Evolutionary conservation across 2,329 filamentous ascomycete species (phyloP).

Genomic region (Aspergillus quadricinctus): DNA sequence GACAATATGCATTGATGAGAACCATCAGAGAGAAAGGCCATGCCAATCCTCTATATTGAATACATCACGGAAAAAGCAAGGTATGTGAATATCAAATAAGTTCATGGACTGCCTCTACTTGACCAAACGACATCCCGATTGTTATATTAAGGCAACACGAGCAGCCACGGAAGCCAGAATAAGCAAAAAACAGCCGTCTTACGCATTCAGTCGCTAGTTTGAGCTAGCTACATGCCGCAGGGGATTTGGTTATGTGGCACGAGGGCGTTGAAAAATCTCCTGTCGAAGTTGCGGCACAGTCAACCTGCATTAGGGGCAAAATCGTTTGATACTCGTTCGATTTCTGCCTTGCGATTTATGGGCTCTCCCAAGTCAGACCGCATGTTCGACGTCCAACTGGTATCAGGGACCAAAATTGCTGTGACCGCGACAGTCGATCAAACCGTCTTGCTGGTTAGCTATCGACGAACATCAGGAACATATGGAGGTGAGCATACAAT

Average conservation of each 20-base stretch:
- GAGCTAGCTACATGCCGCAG: background rate
- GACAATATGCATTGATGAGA: background rate
- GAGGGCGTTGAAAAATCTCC: background rate
- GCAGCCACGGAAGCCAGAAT: background rate
- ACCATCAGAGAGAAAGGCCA: background rate
- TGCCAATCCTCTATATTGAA: background rate
- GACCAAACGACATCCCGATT: background rate
- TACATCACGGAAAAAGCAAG: background rate
- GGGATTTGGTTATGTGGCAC: background rate
- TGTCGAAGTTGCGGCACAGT: background rate
- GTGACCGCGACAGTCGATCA: too few species aligned
- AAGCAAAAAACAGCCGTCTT: background rate
- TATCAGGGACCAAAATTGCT: too few species aligned
- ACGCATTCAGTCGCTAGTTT: background rate
- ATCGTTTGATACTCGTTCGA: background rate
- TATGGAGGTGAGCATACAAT: too few species aligned
- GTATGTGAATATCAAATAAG: background rate
- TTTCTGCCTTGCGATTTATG: background rate
- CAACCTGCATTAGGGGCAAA: background rate
- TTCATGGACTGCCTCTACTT: background rate
- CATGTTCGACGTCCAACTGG: too few species aligned
- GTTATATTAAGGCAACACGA: background rate
- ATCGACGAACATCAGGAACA: too few species aligned
- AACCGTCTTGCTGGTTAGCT: too few species aligned
- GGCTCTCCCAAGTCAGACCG: background rate